These are phyloP conservation scores for Sporodiniella umbellata DNA, from an alignment of 371 early-diverging fungal genomes.

Conservation along the genomic window DNA sequence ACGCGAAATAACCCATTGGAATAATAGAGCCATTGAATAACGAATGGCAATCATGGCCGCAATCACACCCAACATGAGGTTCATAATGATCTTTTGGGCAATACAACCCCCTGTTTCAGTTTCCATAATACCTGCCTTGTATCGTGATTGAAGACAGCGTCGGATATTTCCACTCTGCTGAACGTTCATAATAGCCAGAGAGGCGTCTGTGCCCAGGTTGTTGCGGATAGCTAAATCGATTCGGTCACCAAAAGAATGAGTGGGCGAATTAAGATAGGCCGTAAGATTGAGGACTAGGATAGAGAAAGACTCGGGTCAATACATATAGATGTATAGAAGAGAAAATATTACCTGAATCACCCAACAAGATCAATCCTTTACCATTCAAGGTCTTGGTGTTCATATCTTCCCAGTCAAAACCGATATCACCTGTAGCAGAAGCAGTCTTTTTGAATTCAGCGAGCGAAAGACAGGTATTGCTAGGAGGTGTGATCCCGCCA, in stretches of 20 bases:
- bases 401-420: conserved; percentile 46
- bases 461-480: conserved; percentile 34
- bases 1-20: conserved; percentile 54
- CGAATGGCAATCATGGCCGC: conserved; percentile 41
- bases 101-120: conserved; percentile 51
- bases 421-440: conserved; percentile 18
- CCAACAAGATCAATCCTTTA: conserved; percentile 38
- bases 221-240: conserved; percentile 24
- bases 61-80: conserved; percentile 41
- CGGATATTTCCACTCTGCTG: conserved; percentile 31
- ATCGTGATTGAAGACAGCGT: conserved; percentile 35
- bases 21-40: conserved; percentile 57
- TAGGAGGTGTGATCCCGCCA: conserved; percentile 21
- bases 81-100: conserved; percentile 49
- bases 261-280: conserved; percentile 12
- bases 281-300: conserved; percentile 33
- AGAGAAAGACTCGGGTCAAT: too few relatives aligned
- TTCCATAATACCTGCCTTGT: conserved; percentile 43
- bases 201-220: conserved; percentile 42
- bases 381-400: conserved; percentile 16
- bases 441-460: conserved; percentile 22
- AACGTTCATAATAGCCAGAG: conserved; percentile 38
- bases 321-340: neutral
- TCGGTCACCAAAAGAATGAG: conserved; percentile 10
- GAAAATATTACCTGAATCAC: conserved; percentile 40